Base-by-base conservation (phyloP, 495 filamentous ascomycete genomes). In the Aspergillus avenaceus region DNA sequence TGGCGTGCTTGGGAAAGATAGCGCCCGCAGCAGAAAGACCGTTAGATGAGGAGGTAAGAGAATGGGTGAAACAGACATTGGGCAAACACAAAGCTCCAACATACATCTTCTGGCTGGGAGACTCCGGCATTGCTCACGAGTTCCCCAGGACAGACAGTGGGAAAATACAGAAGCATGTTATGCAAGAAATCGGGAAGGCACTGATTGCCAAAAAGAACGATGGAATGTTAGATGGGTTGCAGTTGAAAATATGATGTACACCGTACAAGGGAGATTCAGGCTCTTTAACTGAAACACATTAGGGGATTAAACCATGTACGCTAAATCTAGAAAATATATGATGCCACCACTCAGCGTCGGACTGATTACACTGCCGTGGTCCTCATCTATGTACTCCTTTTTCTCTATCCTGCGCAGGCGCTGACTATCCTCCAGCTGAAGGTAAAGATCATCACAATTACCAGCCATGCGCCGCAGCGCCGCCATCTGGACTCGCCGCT, bases 331-430 rank as follows among this genome's bases (percentile, higher is more conserved):
- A 31, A 61, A 56, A 34, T 52, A 54, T 14, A 52, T 29, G 12
- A 59, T 57, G 4, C 46, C 50, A 7, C 58, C 58, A 41, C 47
- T 64, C 32, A 64, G 25, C 4, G 58, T 53, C 5, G 47, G 45
- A 19, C 52, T 55, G 40, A 64, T 57, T 4, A 64, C 61, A 42
- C 58, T 64, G 3, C 61, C 55, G 53, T 64, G 58, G 32, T 64
- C 59, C 26, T 64, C 61, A 38, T 57, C 59, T 23, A 44, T 21
- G 26, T 61, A 61, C 24, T 46, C 50, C 8, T 46, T 50, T 12
- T 41, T 47, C 16, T 53, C 37, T 14, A 58, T 27, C 2, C 14
- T 32, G 11, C 36, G 40, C 14, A 61, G 14, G 1, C 28, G 32
- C 14, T 41, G 26, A 41, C 52, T 54, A 7, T 14, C 32, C 6